Conservation (phyloP, 768 basidiomycete species). For the Mycena pura region DNA sequence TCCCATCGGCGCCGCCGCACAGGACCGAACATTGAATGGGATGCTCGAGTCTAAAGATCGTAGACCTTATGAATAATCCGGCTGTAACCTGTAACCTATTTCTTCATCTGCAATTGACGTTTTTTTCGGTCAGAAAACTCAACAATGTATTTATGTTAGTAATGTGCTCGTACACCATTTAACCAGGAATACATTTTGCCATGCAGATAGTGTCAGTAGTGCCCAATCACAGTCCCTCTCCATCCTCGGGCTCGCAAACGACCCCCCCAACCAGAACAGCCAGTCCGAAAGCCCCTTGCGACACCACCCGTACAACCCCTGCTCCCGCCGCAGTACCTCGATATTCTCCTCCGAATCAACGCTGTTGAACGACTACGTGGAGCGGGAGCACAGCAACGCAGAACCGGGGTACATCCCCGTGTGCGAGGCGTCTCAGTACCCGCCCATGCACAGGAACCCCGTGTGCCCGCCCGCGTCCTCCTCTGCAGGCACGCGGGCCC, state of each 20-base stretch:
- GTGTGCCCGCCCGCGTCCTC: conserved; percentile 70
- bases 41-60: too few relatives aligned
- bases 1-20: too few relatives aligned
- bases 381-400: conserved; percentile 50
- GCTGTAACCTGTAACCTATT: too few relatives aligned
- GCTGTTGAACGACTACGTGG: conserved; percentile 54
- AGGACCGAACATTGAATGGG: too few relatives aligned
- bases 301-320: conserved; percentile 83
- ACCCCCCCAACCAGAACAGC: conserved; percentile 71
- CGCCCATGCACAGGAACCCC: conserved; percentile 61
- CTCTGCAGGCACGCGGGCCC: conserved; percentile 65
- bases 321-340: conserved; percentile 53
- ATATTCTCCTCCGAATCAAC: conserved; percentile 59
- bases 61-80: too few relatives aligned
- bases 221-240: neutral
- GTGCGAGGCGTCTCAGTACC: conserved; percentile 56
- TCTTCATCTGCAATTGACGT: too few relatives aligned
- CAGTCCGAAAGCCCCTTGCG: conserved; percentile 77
- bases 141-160: too few relatives aligned
- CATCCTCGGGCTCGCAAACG: conserved; percentile 39
- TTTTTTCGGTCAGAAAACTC: too few relatives aligned
- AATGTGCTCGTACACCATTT: too few relatives aligned
- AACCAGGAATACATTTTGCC: conserved; percentile 11
- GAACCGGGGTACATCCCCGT: conserved; percentile 46
- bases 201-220: conserved; percentile 14